Evolutionary conservation across 2,329 filamentous ascomycete genomes (phyloP), one percentile per base, ranked within the genome.

Genomic region (Lasiodiplodia sp.): DNA sequence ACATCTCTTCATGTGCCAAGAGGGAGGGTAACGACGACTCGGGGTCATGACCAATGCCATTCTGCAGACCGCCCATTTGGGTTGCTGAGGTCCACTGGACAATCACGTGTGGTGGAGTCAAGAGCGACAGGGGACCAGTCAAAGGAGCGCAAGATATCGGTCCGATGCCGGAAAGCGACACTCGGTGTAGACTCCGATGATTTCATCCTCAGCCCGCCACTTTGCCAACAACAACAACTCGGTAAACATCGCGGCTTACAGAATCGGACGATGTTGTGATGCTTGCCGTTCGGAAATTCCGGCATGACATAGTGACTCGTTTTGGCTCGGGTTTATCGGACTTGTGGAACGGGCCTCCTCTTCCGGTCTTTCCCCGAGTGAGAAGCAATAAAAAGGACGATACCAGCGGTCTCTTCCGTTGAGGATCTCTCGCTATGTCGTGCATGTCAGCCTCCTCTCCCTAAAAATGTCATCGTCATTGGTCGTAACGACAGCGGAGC

Each of bases 81-180:
- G 37, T 10, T 28, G 40, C 40, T 49, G 28, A 28, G 28, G 28
- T 28, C 58, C 58, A 63, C 44, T 51, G 40, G 37, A 31, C 57
- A 49, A 40, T 62, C 57, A 62, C 57, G 57, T 62, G 57, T 21
- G n/a, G 58, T 63, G 58, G 58, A 63, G 58, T 25, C 58, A 23
- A 5, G 44, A 28, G n/a, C 40, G 37, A 47, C 58, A 49, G 40
- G 40, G 23, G 57, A 40, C 38, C 38, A 63, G 56, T 38, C 58
- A 44, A 44, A 12, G 25, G 16, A 18, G 38, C 14, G 12, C 18
- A 25, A 5, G 11, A 16, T 37, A 51, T 63, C 58, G 58, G 58
- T 31, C 58, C 58, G 58, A 63, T 28, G 31, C 58, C 58, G 28
- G 18, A 28, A 16, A 23, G 28, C 58, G 51, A 51, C 37, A 40